Conservation (phyloP, 2,329 filamentous ascomycete species). For the Diaporthe ampelina region DNA sequence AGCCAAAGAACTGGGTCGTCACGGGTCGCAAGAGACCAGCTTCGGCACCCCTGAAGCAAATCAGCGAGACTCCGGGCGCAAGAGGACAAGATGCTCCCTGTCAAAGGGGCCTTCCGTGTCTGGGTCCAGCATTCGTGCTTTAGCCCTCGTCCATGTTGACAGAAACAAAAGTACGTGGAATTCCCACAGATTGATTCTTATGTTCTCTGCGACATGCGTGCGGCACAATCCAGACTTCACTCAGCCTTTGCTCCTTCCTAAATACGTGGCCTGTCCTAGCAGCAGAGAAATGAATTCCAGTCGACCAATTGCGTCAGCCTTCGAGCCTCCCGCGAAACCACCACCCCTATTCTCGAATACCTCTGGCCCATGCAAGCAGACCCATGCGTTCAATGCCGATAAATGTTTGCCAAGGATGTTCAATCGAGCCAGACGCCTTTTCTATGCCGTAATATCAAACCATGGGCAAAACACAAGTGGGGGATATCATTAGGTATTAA, state of each 20-base stretch:
- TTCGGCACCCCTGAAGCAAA: background rate
- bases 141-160: background rate
- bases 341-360: background rate
- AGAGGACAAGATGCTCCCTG: background rate
- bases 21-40: background rate
- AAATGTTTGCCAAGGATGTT: constrained; percentile 2
- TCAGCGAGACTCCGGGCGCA: background rate
- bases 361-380: background rate
- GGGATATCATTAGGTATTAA: constrained; percentile 38
- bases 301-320: background rate
- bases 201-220: background rate
- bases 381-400: background rate
- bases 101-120: background rate
- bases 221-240: background rate
- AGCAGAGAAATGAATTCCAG: background rate
- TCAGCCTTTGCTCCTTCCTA: background rate
- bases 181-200: background rate
- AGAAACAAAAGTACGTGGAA: background rate
- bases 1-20: background rate
- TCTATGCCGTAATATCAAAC: constrained; percentile 38
- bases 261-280: background rate
- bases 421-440: constrained; percentile 32
- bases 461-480: constrained; percentile 29
- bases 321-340: background rate
- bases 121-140: background rate